Evolutionary conservation across 1,284 basidiomycete species (phyloP), one percentile per base, ranked within the genome.

Genomic region (Neolentinus lepideus): DNA sequence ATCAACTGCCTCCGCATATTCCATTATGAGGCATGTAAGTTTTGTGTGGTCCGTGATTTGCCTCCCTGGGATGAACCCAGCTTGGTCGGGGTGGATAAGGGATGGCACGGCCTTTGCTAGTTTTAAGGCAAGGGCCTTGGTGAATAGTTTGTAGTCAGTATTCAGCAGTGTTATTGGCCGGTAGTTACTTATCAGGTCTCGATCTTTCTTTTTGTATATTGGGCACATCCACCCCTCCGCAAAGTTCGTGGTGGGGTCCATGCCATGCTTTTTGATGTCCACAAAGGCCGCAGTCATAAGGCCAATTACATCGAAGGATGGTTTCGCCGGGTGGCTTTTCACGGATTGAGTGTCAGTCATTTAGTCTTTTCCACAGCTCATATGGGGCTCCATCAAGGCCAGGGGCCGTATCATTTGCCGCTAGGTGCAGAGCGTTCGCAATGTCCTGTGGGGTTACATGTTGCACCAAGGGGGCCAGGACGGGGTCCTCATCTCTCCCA

Each of bases 121-220:
- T 10, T 55, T 52, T 2, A 58, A 29, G 2, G 67, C 58, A 0
- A 66, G 51, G 1, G 56, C 52, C 48, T 64, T 64, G 0, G 65
- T 68, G 29, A 63, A 48, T 1, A 66, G 27, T 53, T 69, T 69
- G 53, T 70, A 69, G 59, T 71, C 68, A 0, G 63, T 58, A 58
- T 71, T 71, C 0, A 71, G 65, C 0, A 70, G 59, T 0, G 67
- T 69, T 9, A 72, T 70, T 1, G 69, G 70, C 0, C 67, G 53
- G 57, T 72, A 71, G 59, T 71, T 71, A 0, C 54, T 59, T 0
- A 69, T 64, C 1, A 62, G 55, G 0, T 53, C 53, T 6, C 36
- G 22, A 9, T 68, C 64, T 14, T 65, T 65, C 58, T 73, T 70
- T 54, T 74, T 74, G 53, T 67, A 70, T 1, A 72, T 53, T 0